Evolutionary conservation across 805 yeast genomes (phyloP).

Genomic region (Naumovozyma baii): DNA sequence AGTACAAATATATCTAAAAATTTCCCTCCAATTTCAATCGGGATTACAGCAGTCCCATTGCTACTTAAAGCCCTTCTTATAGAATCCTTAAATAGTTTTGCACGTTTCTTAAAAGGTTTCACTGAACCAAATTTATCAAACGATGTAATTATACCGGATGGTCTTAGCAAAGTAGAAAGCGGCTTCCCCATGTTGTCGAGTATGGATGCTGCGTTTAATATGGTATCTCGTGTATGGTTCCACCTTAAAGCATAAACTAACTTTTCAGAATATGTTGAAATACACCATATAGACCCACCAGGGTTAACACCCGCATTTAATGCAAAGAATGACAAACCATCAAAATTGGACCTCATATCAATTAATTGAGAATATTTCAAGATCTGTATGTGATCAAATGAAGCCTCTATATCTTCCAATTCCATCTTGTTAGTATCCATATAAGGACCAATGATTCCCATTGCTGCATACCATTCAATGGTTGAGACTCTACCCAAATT

Average conservation of each 20-base stretch:
- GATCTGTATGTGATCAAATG: constrained; percentile 60
- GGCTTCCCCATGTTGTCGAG: constrained; percentile 48
- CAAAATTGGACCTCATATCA: constrained; percentile 47
- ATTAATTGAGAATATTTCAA: constrained; percentile 75
- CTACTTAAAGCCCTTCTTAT: constrained; percentile 36
- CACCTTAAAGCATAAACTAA: constrained; percentile 85
- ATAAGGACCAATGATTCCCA: constrained; percentile 68
- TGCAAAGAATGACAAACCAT: constrained; percentile 63
- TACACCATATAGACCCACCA: constrained; percentile 88
- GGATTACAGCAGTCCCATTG: constrained; percentile 65
- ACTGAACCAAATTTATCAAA: constrained; percentile 47
- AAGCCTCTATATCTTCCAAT: constrained; percentile 63
- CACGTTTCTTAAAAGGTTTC: constrained; percentile 50
- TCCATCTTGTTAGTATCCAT: constrained; percentile 45
- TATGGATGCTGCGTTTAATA: constrained; percentile 62
- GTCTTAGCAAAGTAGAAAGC: constrained; percentile 55
- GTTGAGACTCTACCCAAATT: constrained; percentile 80
- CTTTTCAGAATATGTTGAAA: constrained; percentile 65
- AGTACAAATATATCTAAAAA: constrained; percentile 68
- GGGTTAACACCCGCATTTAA: constrained; percentile 85
- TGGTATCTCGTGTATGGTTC: constrained; percentile 88
- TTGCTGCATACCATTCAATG: constrained; percentile 67
- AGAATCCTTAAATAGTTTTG: constrained; percentile 58
- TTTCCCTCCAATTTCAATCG: constrained; percentile 73
- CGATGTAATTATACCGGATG: constrained; percentile 75